phyloP scores from a whole-genome alignment of 2,329 filamentous ascomycete species.

The Fusarium sulawesiense region DNA sequence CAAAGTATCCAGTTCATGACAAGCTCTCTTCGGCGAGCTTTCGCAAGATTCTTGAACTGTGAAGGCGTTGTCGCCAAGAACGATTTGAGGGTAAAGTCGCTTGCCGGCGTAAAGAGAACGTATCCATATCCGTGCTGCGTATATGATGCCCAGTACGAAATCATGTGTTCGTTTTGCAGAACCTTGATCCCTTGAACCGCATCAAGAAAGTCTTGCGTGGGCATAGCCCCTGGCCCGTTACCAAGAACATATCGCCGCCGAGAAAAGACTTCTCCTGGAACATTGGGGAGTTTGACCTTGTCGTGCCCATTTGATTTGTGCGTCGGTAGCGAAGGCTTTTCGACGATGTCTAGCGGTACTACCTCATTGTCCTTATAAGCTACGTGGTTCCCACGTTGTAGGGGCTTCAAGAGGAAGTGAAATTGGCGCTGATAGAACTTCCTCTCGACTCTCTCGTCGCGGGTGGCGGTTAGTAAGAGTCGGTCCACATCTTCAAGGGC shows the following conservation, averaged over 20 bases:
- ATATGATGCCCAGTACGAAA: conserved; percentile 78
- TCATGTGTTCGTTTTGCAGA: conserved; percentile 74
- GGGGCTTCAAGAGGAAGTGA: conserved; percentile 72
- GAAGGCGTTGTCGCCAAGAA: conserved; percentile 73
- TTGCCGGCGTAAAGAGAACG: conserved; percentile 73
- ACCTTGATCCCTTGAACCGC: conserved; percentile 69
- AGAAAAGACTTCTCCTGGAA: conserved; percentile 66
- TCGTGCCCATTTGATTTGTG: conserved; percentile 58
- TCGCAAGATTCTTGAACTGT: conserved; percentile 70
- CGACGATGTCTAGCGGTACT: conserved; percentile 75
- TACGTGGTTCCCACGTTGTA: conserved; percentile 70
- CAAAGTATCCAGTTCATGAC: conserved; percentile 82
- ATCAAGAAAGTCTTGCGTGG: conserved; percentile 66
- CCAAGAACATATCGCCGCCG: conserved; percentile 69
- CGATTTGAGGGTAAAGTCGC: conserved; percentile 73
- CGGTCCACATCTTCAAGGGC: conserved; percentile 72
- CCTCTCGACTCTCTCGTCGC: conserved; percentile 72
- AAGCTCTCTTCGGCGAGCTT: conserved; percentile 67
- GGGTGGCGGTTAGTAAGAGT: conserved; percentile 68
- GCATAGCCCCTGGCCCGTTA: conserved; percentile 55
- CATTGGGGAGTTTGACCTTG: conserved; percentile 72
- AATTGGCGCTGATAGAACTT: conserved; percentile 79
- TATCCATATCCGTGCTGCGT: conserved; percentile 72
- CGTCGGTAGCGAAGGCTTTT: conserved; percentile 62
- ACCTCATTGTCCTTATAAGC: conserved; percentile 75